Evolutionary conservation across 2,329 filamentous ascomycete genomes (phyloP).

Genomic region (Seiridium cupressi): DNA sequence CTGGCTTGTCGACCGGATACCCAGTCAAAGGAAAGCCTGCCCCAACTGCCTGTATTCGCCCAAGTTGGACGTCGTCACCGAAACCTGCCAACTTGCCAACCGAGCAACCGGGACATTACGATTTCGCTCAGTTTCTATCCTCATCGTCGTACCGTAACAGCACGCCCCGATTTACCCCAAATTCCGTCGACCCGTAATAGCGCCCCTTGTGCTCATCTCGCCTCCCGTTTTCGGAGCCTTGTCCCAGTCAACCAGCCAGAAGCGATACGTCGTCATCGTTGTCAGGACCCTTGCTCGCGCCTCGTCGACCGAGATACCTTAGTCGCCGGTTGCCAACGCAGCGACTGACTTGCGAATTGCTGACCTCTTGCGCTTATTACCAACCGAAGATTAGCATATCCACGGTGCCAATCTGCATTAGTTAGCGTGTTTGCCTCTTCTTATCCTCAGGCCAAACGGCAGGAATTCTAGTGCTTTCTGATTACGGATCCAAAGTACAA

Average conservation of each 20-base stretch:
- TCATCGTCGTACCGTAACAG: too few relatives aligned
- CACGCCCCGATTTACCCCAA: constrained; percentile 3
- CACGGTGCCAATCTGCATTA: neutral
- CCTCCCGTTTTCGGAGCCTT: constrained; percentile 32
- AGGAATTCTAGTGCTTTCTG: neutral
- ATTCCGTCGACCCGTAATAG: neutral
- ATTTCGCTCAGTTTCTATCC: too few relatives aligned
- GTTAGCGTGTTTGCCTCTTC: neutral
- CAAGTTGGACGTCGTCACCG: too few relatives aligned
- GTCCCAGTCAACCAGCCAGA: constrained; percentile 9
- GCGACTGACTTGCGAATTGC: neutral
- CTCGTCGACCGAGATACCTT: constrained; percentile 2
- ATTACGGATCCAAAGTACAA: neutral
- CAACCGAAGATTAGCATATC: neutral
- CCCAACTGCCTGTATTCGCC: too few relatives aligned
- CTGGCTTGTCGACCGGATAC: too few relatives aligned
- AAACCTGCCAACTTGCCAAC: too few relatives aligned
- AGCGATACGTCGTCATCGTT: constrained; percentile 1
- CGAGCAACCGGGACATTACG: too few relatives aligned
- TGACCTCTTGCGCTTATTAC: neutral
- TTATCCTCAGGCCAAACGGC: neutral
- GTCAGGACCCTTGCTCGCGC: constrained; percentile 2
- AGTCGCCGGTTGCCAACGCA: neutral
- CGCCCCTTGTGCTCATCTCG: neutral
- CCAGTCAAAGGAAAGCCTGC: too few relatives aligned